Evolutionary conservation across 768 basidiomycete genomes (phyloP).

Genomic region (Lactarius evosmus): DNA sequence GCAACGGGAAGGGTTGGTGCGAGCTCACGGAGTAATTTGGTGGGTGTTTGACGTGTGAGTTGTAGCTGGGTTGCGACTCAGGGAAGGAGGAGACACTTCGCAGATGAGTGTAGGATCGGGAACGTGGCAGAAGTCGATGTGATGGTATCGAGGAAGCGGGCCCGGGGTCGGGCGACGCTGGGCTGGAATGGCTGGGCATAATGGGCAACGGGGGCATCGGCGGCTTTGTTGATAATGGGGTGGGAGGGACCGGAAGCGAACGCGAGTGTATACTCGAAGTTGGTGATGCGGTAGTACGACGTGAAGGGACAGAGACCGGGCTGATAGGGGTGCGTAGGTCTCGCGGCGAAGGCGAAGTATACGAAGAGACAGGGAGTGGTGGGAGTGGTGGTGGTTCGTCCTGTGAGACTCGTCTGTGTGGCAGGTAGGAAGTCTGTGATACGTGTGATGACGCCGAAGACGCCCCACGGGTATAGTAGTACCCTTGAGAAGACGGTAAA

Average conservation of each 20-base stretch:
- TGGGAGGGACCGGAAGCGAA: conserved; percentile 15
- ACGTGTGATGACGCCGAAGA: neutral
- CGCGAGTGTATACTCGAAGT: conserved; percentile 14
- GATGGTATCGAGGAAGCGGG: neutral
- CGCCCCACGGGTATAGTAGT: neutral
- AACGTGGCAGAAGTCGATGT: neutral
- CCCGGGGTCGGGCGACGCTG: neutral
- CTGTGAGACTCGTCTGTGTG: neutral
- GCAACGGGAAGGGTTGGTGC: neutral
- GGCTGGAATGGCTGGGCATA: neutral
- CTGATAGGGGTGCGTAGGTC: neutral
- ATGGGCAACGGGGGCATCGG: neutral
- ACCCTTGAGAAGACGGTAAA: conserved; percentile 1
- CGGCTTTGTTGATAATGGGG: conserved; percentile 8
- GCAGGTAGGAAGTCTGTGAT: neutral
- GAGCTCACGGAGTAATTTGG: conserved; percentile 18
- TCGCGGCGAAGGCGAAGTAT: neutral
- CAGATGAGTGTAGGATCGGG: conserved; percentile 10
- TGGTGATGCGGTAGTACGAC: neutral
- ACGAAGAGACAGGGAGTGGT: conserved; percentile 2
- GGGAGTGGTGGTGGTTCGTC: conserved; percentile 8
- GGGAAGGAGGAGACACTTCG: neutral
- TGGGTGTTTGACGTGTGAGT: conserved; percentile 6
- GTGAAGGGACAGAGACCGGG: conserved; percentile 4
- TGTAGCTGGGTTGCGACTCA: neutral